Evolutionary conservation across 495 filamentous ascomycete species (phyloP), one percentile per base, ranked within the genome.

Genomic region (Tuber microsphaerosporum): DNA sequence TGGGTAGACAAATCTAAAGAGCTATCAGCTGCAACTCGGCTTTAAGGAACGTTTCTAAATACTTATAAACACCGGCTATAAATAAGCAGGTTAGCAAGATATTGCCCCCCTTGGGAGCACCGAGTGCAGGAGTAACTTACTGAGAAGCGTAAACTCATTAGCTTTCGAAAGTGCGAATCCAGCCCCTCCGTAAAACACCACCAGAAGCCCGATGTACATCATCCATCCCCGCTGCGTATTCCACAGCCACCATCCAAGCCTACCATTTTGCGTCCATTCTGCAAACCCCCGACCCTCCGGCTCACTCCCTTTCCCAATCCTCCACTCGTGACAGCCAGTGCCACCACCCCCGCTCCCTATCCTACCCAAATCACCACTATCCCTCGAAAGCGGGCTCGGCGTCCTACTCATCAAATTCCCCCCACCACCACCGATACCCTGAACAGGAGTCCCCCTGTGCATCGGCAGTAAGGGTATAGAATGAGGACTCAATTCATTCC

Each of bases 61-160:
- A 85, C 81, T 87, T 88, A 72, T 88, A 87, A 34, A 86, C 85
- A 51, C 86, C 87, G 56, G 86, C 86, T 86, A 80, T 72, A 72
- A 80, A 70, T 51, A 76, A 81, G 76, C 46, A 77, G 78, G 43
- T 75, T 61, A 71, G 81, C 71, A 73, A 80, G 73, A 17, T 71
- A 65, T 65, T 34, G 5, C 16, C 34, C 26, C 56, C n/a, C 16
- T 5, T 14, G 56, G 31, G 2, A 65, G 56, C 14, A 34, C 56
- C 14, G 0, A 65, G n/a, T 61, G 51, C 22, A 26, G 26, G 6
- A 65, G 34, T 34, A 44, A 76, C 84, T 73, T 80, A 85, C 84
- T 86, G 76, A 77, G 79, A 70, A 88, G 69, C 65, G 87, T 86
- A 69, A 88, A 86, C 71, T 85, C 75, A 81, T 88, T 88, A 84